Percentiles rank a stretch among this genome's conserved stretches.
phyloP scores from a whole-genome alignment of 164 flowering plant genomes.

The Tetrastigma voinierianum region DNA sequence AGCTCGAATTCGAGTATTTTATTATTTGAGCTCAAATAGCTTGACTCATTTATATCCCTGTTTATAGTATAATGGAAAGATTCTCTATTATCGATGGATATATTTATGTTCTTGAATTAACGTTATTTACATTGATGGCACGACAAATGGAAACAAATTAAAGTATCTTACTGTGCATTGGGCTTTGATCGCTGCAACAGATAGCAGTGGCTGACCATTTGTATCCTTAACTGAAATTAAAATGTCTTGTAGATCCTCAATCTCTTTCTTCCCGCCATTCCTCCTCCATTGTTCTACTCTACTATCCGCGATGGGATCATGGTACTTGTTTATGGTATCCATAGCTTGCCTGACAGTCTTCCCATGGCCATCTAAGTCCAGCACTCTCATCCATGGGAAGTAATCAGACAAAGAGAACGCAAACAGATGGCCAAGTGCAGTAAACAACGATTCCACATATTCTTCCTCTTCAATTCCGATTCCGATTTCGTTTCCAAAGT shows the following conservation, averaged over 20 bases:
- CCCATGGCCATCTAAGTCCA: conserved; percentile 48
- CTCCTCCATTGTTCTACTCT: conserved; percentile 28
- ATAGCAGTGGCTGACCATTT: conserved; percentile 15
- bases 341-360: conserved; percentile 22
- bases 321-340: conserved; percentile 12
- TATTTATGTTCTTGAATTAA: no score
- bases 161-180: conserved; percentile 16
- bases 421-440: conserved; percentile 2
- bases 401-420: no score
- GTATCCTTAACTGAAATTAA: conserved; percentile 20
- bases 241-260: conserved; percentile 30
- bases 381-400: no score
- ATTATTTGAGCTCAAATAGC: no score
- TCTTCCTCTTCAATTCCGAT: conserved; percentile 25
- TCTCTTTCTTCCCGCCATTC: conserved; percentile 10
- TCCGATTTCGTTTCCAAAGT: conserved; percentile 13
- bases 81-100: no score
- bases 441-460: conserved; percentile 18
- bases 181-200: conserved; percentile 24
- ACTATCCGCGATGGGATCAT: conserved; percentile 23
- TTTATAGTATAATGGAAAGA: no score
- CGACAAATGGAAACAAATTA: no score
- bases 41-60: no score
- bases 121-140: no score
- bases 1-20: no score